A percentile compares a stretch with the other conserved stretches of the same genome.
phyloP scores from a whole-genome alignment of 306 rosid genomes.

The Comarum palustre region DNA sequence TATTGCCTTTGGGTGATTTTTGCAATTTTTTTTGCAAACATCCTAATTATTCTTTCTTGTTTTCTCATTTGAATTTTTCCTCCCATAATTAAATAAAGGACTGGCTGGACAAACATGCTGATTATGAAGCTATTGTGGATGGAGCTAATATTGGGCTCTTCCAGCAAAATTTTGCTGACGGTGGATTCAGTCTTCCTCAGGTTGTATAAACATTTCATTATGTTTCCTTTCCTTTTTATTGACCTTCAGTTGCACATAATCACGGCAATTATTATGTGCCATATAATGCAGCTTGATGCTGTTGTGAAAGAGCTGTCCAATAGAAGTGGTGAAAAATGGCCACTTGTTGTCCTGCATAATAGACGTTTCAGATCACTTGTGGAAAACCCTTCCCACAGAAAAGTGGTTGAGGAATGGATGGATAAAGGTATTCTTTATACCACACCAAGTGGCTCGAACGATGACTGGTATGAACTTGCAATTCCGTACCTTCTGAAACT shows the following conservation, averaged over 20 bases:
- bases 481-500: conserved; percentile 7
- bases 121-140: conserved; percentile 72
- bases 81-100: conserved; percentile 34
- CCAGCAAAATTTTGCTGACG: conserved; percentile 93
- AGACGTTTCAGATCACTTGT: conserved; percentile 57
- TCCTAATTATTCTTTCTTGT: not conserved
- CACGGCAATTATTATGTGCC: conserved; percentile 30
- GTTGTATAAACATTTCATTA: conserved; percentile 39
- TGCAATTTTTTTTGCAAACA: not conserved
- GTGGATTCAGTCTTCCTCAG: conserved; percentile 79
- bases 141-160: conserved; percentile 90
- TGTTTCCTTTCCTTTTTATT: not conserved
- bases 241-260: not conserved
- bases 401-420: conserved; percentile 68
- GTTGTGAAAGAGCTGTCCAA: conserved; percentile 68
- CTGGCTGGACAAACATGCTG: conserved; percentile 61
- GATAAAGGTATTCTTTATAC: conserved; percentile 65
- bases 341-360: conserved; percentile 74
- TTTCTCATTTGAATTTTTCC: not conserved
- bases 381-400: conserved; percentile 64
- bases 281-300: conserved; percentile 64
- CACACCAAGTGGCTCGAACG: conserved; percentile 87
- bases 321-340: conserved; percentile 65
- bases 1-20: not conserved
- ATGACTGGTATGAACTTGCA: conserved; percentile 67